phyloP scores from a whole-genome alignment of 2,329 filamentous ascomycete genomes.

The Pseudogymnoascus sp. region DNA sequence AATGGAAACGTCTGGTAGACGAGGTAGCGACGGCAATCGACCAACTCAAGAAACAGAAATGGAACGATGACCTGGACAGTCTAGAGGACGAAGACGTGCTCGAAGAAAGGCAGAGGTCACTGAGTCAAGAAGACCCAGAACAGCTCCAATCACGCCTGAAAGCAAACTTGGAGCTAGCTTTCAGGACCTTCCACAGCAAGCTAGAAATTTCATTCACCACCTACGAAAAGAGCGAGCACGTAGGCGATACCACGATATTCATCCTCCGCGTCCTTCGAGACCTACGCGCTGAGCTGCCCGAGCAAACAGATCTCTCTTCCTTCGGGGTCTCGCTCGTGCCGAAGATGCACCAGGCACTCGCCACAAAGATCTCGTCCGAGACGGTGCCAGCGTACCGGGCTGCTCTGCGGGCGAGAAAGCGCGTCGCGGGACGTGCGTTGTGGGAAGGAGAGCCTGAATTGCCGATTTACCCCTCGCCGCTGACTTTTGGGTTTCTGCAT shows the following conservation, averaged over 20 bases:
- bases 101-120: slow-evolving; percentile 54
- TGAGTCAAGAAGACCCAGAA: slow-evolving; percentile 65
- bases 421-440: slow-evolving; percentile 54
- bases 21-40: slow-evolving; percentile 56
- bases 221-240: slow-evolving; percentile 37
- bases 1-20: slow-evolving; percentile 68
- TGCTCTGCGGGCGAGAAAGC: slow-evolving; percentile 35
- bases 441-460: slow-evolving; percentile 75
- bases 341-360: slow-evolving; percentile 55
- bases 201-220: slow-evolving; percentile 38
- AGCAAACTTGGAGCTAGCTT: slow-evolving; percentile 46
- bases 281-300: slow-evolving; percentile 58
- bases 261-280: slow-evolving; percentile 67
- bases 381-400: slow-evolving; percentile 41
- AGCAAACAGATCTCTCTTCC: slow-evolving; percentile 37
- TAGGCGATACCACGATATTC: slow-evolving; percentile 51
- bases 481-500: slow-evolving; percentile 63
- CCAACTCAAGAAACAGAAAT: slow-evolving; percentile 57
- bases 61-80: slow-evolving; percentile 64
- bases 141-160: slow-evolving; percentile 53
- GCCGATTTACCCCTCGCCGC: slow-evolving; percentile 70
- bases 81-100: slow-evolving; percentile 66
- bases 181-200: slow-evolving; percentile 49
- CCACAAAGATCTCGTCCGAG: slow-evolving; percentile 40
- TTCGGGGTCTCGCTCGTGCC: slow-evolving; percentile 57